Conservation (phyloP, 345 rosid species). For the rapeseed (Brassica napus) region Da-Ae NC_063446.1:5226501-5227000, state of each 20-base stretch:
- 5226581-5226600: slow-evolving; percentile 63
- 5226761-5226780: slow-evolving; percentile 2
- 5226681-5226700: slow-evolving; percentile 91
- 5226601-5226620: slow-evolving; percentile 97
- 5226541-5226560: slow-evolving; percentile 36
- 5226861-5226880: background rate
- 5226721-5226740: background rate
- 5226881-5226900: slow-evolving; percentile 14
- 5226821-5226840: background rate
- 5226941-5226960: slow-evolving; percentile 95
- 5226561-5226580: slow-evolving; percentile 80
- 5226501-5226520: slow-evolving; percentile 14
- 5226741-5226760: background rate
- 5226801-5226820: background rate
- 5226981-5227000: slow-evolving; percentile 99
- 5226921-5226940: slow-evolving; percentile 99
- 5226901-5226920: slow-evolving; percentile 26
- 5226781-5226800: background rate
- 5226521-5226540: background rate
- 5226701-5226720: slow-evolving; percentile 59
- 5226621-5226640: slow-evolving; percentile 95
- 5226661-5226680: slow-evolving; percentile 93
- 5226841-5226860: slow-evolving; percentile 4
- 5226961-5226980: slow-evolving; percentile 93
- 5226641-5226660: slow-evolving; percentile 97